Evolutionary conservation across 495 filamentous ascomycete genomes (phyloP).

Genomic region (Ascodesmis nigricans): DNA sequence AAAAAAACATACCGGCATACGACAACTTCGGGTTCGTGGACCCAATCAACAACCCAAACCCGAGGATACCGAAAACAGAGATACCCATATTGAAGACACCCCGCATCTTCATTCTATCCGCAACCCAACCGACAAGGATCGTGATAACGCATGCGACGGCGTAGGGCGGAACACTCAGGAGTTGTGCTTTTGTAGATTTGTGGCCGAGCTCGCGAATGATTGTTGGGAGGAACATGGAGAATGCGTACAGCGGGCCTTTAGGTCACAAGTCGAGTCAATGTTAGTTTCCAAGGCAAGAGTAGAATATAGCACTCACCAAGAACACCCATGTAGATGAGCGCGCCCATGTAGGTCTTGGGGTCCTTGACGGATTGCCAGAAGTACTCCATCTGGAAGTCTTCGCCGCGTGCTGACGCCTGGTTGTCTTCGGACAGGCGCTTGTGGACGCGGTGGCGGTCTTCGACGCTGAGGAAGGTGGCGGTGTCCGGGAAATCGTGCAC

Average conservation of each 20-base stretch:
- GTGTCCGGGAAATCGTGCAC: slow-evolving; percentile 78
- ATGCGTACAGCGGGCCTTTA: slow-evolving; percentile 61
- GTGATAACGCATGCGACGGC: slow-evolving; percentile 62
- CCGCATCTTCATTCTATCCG: slow-evolving; percentile 55
- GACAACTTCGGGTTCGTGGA: slow-evolving; percentile 36
- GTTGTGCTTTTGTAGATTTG: slow-evolving; percentile 44
- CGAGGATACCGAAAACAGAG: slow-evolving; percentile 47
- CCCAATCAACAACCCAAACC: slow-evolving; percentile 58
- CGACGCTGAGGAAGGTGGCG: slow-evolving; percentile 50
- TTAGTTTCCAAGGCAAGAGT: background rate
- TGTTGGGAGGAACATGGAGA: slow-evolving; percentile 71
- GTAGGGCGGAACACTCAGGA: slow-evolving; percentile 76
- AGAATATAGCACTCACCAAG: slow-evolving; percentile 22
- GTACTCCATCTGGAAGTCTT: slow-evolving; percentile 54
- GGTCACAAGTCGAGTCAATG: background rate
- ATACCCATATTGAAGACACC: slow-evolving; percentile 63
- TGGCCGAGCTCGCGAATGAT: slow-evolving; percentile 65
- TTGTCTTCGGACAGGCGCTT: slow-evolving; percentile 50
- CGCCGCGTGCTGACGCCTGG: slow-evolving; percentile 57
- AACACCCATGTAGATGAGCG: slow-evolving; percentile 57
- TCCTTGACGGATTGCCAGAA: slow-evolving; percentile 57
- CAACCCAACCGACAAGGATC: slow-evolving; percentile 49
- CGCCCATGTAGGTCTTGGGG: slow-evolving; percentile 69
- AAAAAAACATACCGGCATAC: no score
- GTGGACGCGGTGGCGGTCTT: slow-evolving; percentile 52